Base-by-base conservation (phyloP, 2,329 filamentous ascomycete species). In the Colletotrichum tropicale region DNA sequence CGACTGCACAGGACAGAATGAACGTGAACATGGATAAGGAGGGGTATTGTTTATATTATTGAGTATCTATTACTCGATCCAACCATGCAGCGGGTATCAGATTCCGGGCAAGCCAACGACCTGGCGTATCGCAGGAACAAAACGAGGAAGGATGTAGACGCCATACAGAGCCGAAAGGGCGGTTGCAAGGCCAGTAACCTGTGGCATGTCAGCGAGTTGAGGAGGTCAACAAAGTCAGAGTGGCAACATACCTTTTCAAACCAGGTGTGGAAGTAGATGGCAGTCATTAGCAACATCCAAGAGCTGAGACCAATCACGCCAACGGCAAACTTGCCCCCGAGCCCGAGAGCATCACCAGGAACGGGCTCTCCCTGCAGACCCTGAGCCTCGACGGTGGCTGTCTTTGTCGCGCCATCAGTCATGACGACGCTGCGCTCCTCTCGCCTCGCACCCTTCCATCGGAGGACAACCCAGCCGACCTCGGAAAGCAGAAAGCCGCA, bases 211-310 rank as follows among this genome's bases (percentile, higher is more conserved):
- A 84, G 81, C 69, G 67, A 66, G n/a, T 12, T 5, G 2, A 21
- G 4, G 24, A 18, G 34, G 30, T 6, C 12, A 10, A 15, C 3
- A 1, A 6, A 34, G 3, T 12, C 7, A 26, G 4, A 6, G n/a
- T 0, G 6, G 21, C n/a, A 55, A 83, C 89, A 81, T 80, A 94
- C 94, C 93, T 98, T 99, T 87, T 99, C 97, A 80, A 98, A 93
- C 96, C 96, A 98, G 1, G 97, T 99, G 85, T 99, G 97, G 82
- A 99, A 99, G 89, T 96, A 99, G 52, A 98, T 96, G 4, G 96
- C 96, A 55, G 97, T 99, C 97, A 99, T 99, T 76, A 98, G 89
- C 83, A 99, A 85, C 97, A 99, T 99, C 95, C 97, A 98, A 87
- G 93, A 91, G 81, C 93, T 95, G 81, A 98, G 81, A 0, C 85